phyloP scores from a whole-genome alignment of 768 basidiomycete genomes.

The Lentinula raphanica region DNA sequence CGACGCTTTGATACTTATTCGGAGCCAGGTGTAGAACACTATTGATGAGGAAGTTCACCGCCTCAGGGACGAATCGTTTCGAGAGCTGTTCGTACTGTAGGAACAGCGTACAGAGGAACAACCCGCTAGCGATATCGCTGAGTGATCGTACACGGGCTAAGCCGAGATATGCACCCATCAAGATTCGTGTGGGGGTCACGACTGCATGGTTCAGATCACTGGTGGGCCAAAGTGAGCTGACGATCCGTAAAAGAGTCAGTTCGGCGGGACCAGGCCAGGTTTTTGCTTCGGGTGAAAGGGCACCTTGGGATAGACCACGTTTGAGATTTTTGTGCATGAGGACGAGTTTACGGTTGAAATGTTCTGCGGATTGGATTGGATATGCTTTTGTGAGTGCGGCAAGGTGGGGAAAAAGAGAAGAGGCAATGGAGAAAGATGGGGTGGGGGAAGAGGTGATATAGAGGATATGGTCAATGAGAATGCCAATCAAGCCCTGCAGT shows the following conservation, averaged over 20 bases:
- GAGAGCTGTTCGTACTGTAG: conserved; percentile 81
- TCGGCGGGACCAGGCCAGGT: conserved; percentile 90
- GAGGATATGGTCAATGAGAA: conserved; percentile 87
- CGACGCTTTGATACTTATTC: conserved; percentile 38
- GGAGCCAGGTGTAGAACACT: conserved; percentile 71
- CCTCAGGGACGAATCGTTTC: conserved; percentile 86
- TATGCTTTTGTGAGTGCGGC: conserved; percentile 74
- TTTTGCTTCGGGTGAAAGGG: conserved; percentile 54
- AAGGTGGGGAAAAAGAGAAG: conserved; percentile 71
- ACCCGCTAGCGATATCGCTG: conserved; percentile 73
- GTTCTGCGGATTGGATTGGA: conserved; percentile 71
- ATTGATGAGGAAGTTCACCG: conserved; percentile 74
- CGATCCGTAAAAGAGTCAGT: conserved; percentile 71
- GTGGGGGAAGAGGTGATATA: conserved; percentile 61
- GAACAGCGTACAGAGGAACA: conserved; percentile 85
- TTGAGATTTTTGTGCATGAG: conserved; percentile 94
- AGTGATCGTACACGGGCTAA: conserved; percentile 74
- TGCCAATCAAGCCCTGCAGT: conserved; percentile 58
- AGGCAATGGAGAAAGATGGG: conserved; percentile 56
- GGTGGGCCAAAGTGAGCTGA: conserved; percentile 86
- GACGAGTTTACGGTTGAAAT: conserved; percentile 75
- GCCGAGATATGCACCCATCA: conserved; percentile 89
- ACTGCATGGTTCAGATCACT: conserved; percentile 93
- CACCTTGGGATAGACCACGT: conserved; percentile 70
- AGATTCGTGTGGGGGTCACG: conserved; percentile 75